Percentiles rank a stretch among this genome's conserved stretches.
Conservation (phyloP, 805 yeast species). For the Starmerella asiatica region DNA sequence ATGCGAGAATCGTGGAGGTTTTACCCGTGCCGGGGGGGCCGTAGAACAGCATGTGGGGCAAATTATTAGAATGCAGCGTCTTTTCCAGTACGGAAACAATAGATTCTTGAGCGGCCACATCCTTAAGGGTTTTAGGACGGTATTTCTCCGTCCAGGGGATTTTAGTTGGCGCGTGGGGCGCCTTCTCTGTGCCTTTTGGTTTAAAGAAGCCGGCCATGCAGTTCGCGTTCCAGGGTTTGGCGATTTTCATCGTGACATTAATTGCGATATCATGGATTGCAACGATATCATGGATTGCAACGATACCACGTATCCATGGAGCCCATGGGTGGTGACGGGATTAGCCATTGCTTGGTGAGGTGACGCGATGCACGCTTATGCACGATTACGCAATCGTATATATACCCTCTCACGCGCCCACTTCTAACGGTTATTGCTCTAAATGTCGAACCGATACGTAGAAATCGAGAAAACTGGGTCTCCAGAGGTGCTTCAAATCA, state of each 20-base stretch:
- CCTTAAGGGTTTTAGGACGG: slow-evolving; percentile 76
- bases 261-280: too few species aligned
- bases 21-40: slow-evolving; percentile 96
- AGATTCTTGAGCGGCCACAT: slow-evolving; percentile 83
- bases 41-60: slow-evolving; percentile 69
- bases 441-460: slow-evolving; percentile 10
- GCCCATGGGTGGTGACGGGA: too few species aligned
- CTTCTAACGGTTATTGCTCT: background rate
- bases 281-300: too few species aligned
- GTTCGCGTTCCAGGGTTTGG: too few species aligned
- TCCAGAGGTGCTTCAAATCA: slow-evolving; percentile 42
- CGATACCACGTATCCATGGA: too few species aligned
- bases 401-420: background rate
- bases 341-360: too few species aligned
- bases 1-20: slow-evolving; percentile 75
- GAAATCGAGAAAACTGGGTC: slow-evolving; percentile 41
- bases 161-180: slow-evolving; percentile 13
- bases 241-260: too few species aligned
- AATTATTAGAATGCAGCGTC: slow-evolving; percentile 63
- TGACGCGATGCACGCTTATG: too few species aligned
- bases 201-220: slow-evolving; percentile 18
- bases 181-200: slow-evolving; percentile 9
- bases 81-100: slow-evolving; percentile 72
- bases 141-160: slow-evolving; percentile 28
- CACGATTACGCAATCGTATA: background rate